Percentiles rank a stretch among this genome's conserved stretches.
Evolutionary conservation across 2,329 filamentous ascomycete species (phyloP).

Genomic region (Diaporthe humulicola): DNA sequence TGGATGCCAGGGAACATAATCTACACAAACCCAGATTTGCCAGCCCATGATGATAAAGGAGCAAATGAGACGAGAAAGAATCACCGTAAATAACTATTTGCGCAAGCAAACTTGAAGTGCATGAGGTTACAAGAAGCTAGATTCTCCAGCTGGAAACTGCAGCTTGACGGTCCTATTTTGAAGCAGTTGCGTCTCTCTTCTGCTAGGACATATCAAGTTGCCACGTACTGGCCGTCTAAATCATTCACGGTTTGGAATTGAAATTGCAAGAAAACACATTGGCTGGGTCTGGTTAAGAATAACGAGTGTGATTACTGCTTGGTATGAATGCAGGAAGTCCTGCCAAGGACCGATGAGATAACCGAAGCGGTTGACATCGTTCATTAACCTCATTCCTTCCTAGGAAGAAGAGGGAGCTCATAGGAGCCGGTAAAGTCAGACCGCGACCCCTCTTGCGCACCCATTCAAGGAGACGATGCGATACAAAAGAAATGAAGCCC

Average conservation of each 20-base stretch:
- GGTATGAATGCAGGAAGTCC: not conserved
- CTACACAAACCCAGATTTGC: not conserved
- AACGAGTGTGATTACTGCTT: not conserved
- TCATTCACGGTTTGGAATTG: no score
- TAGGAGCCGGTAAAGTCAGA: no score
- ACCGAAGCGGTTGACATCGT: not conserved
- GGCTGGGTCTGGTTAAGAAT: not conserved
- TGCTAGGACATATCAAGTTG: no score
- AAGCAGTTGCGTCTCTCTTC: not conserved
- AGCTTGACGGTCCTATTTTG: no score
- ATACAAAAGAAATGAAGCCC: not conserved
- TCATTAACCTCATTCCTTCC: not conserved
- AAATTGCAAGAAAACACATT: not conserved
- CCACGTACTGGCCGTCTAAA: no score
- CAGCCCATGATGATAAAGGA: not conserved
- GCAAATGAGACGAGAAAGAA: not conserved
- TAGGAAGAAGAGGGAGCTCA: not conserved
- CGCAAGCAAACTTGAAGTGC: not conserved
- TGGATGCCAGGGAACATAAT: not conserved
- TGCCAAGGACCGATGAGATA: not conserved
- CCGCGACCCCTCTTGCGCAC: no score
- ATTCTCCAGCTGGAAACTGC: not conserved
- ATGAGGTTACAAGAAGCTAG: not conserved
- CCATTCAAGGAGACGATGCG: not conserved
- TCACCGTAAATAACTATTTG: no score